A percentile compares a stretch with the other conserved stretches of the same genome.
phyloP scores from a whole-genome alignment of 2,329 filamentous ascomycete species.

The Fusarium decemcellulare region DNA sequence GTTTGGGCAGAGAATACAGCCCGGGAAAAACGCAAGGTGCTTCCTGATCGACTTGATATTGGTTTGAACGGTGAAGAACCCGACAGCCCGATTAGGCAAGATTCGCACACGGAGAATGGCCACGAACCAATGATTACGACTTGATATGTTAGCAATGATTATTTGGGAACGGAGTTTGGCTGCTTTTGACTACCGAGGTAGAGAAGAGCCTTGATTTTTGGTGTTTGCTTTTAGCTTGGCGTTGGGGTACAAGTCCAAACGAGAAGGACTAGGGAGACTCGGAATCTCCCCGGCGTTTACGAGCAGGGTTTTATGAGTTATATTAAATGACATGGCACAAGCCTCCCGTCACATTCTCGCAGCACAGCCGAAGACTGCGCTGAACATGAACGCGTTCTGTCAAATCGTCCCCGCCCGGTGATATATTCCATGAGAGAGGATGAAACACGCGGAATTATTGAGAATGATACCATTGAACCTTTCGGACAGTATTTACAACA shows the following conservation, averaged over 20 bases:
- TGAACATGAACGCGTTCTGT: too few species aligned
- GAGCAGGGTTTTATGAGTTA: neutral
- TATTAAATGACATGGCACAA: constrained; percentile 4
- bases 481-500: constrained; percentile 49
- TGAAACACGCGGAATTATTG: neutral
- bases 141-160: constrained; percentile 47
- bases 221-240: constrained; percentile 32
- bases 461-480: constrained; percentile 32
- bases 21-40: constrained; percentile 48
- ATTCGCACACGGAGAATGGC: constrained; percentile 53
- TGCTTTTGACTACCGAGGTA: constrained; percentile 27
- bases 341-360: neutral
- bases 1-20: constrained; percentile 85
- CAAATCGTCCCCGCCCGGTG: too few species aligned
- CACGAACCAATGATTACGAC: constrained; percentile 68
- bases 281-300: constrained; percentile 34
- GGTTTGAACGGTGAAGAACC: constrained; percentile 56
- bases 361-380: neutral
- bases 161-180: constrained; percentile 27
- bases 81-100: constrained; percentile 43
- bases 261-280: constrained; percentile 26
- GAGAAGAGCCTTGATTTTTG: constrained; percentile 23
- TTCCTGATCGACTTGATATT: constrained; percentile 55
- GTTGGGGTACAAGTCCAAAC: constrained; percentile 34
- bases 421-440: too few species aligned